Conservation (phyloP, 1,284 basidiomycete species). For the Irpex sp. region DNA sequence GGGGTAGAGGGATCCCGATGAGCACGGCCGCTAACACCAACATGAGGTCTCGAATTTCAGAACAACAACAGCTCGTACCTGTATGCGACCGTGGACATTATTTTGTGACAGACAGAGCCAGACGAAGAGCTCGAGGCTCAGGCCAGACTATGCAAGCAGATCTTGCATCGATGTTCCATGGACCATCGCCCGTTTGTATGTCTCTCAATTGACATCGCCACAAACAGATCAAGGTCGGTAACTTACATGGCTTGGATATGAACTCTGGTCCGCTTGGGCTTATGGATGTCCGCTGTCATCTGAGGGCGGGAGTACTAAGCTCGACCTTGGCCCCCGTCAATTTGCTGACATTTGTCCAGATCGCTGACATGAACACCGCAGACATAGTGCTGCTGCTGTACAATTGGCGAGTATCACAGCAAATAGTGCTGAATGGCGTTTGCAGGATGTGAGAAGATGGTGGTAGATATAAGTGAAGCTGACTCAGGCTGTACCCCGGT, state of each 20-base stretch:
- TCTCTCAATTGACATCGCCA: too few relatives aligned
- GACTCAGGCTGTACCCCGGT: neutral
- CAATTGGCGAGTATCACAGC: neutral
- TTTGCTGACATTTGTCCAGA: neutral
- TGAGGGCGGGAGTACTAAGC: neutral
- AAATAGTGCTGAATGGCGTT: neutral
- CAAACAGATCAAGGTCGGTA: neutral
- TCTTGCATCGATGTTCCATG: too few relatives aligned
- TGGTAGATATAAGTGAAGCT: constrained; percentile 9
- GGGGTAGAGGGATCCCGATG: too few relatives aligned
- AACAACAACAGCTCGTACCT: too few relatives aligned
- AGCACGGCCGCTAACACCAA: too few relatives aligned
- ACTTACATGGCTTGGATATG: neutral
- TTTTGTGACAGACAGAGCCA: too few relatives aligned
- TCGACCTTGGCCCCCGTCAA: neutral
- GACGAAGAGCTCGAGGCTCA: too few relatives aligned
- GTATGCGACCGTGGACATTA: too few relatives aligned
- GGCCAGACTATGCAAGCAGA: neutral
- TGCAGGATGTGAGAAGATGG: constrained; percentile 1
- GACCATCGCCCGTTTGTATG: too few relatives aligned
- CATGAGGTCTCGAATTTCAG: too few relatives aligned
- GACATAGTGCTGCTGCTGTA: neutral
- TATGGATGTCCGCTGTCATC: neutral
- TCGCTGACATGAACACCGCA: neutral
- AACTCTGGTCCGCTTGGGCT: neutral